These are phyloP conservation scores for Lactarius hatsudake DNA, from an alignment of 768 basidiomycete species.

Conservation along the genomic window DNA sequence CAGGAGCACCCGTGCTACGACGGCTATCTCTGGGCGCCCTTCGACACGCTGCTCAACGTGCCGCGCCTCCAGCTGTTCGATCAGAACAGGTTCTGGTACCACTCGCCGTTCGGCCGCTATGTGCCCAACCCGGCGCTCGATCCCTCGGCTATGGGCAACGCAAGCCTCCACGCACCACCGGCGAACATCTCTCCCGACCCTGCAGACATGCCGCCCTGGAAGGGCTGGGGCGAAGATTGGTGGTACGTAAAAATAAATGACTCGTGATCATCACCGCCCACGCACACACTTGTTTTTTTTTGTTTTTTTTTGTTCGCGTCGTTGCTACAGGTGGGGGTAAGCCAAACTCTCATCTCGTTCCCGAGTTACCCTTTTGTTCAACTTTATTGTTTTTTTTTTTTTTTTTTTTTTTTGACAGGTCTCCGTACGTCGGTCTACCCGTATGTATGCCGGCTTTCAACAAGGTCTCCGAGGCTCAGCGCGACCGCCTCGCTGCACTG, in stretches of 20 bases:
- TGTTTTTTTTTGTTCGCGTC: background rate
- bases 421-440: conserved; percentile 44
- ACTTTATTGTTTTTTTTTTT: background rate
- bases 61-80: conserved; percentile 47
- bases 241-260: conserved; percentile 35
- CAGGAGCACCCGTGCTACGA: conserved; percentile 45
- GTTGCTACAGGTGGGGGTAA: conserved; percentile 28
- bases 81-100: conserved; percentile 48
- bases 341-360: background rate
- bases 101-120: conserved; percentile 45
- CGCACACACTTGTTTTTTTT: background rate
- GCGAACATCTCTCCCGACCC: conserved; percentile 44
- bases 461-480: conserved; percentile 38
- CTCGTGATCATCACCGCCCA: background rate
- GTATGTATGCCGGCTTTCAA: conserved; percentile 45
- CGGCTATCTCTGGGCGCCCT: conserved; percentile 53
- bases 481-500: conserved; percentile 38
- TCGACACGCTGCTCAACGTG: conserved; percentile 49
- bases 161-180: conserved; percentile 39
- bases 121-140: conserved; percentile 41
- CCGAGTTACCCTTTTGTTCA: background rate
- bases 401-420: conserved; percentile 31
- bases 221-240: conserved; percentile 43
- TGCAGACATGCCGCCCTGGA: conserved; percentile 40
- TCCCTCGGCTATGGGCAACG: conserved; percentile 24